Percentiles rank a stretch among this genome's conserved stretches.
Conservation (phyloP, 2,329 filamentous ascomycete genomes). For the Monilinia fructigena region DNA sequence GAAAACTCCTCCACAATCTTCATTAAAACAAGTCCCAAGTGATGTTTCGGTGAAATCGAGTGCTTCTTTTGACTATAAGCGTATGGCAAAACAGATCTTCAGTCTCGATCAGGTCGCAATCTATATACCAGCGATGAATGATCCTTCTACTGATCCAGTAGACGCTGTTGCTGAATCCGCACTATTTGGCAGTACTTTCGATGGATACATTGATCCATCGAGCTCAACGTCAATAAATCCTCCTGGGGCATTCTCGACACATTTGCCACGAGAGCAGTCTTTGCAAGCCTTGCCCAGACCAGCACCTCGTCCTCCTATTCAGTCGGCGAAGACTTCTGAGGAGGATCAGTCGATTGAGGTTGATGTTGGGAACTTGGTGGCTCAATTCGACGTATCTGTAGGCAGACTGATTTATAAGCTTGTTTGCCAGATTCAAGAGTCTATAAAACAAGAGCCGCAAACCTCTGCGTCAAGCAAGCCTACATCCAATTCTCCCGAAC, state of each 20-base stretch:
- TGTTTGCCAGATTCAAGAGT: slow-evolving; percentile 33
- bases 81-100: slow-evolving; percentile 41
- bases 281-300: neutral
- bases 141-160: slow-evolving; percentile 14
- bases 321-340: neutral
- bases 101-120: slow-evolving; percentile 41
- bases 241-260: slow-evolving; percentile 61
- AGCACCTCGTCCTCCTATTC: neutral
- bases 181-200: slow-evolving; percentile 28
- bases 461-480: slow-evolving; percentile 15
- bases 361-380: slow-evolving; percentile 33
- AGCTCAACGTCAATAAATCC: slow-evolving; percentile 49
- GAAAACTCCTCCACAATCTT: slow-evolving; percentile 18
- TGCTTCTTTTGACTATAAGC: slow-evolving; percentile 33
- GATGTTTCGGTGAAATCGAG: slow-evolving; percentile 34
- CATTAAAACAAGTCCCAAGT: slow-evolving; percentile 32
- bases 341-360: slow-evolving; percentile 35
- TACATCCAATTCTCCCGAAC: slow-evolving; percentile 20
- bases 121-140: slow-evolving; percentile 36
- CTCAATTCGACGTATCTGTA: slow-evolving; percentile 41
- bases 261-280: slow-evolving; percentile 30
- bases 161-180: slow-evolving; percentile 20
- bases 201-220: slow-evolving; percentile 30
- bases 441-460: slow-evolving; percentile 28
- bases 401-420: slow-evolving; percentile 39